Conservation (phyloP, 176 grass and related monocot species). For the Neostapfia colusana region DNA sequence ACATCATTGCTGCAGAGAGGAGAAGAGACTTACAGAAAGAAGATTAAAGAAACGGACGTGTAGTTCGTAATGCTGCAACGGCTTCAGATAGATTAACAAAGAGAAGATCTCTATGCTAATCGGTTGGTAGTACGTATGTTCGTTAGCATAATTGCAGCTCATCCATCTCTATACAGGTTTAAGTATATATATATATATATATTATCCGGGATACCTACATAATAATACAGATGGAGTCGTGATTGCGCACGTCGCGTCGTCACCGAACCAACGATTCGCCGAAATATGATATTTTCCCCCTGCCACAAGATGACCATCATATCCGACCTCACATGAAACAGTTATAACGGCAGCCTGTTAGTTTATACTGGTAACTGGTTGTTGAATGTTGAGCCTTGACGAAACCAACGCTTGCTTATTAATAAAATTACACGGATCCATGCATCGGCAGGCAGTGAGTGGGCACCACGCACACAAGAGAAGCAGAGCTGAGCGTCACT, state of each 20-base stretch:
- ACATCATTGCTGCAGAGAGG: not conserved
- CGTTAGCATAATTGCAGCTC: no score
- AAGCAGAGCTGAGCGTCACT: not conserved
- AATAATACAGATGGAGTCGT: conserved; percentile 1
- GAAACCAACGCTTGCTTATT: no score
- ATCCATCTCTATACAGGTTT: no score
- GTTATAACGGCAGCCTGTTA: conserved; percentile 41
- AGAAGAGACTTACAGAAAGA: not conserved
- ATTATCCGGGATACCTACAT: not conserved
- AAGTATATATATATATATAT: not conserved
- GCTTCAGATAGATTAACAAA: not conserved
- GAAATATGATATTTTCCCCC: conserved; percentile 34
- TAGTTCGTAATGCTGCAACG: conserved; percentile 16
- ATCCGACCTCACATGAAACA: conserved; percentile 27
- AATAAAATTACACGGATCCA: no score
- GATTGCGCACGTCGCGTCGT: not conserved
- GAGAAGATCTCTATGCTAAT: not conserved
- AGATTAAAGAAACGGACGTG: not conserved
- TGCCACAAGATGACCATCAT: conserved; percentile 5
- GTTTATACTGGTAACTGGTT: not conserved
- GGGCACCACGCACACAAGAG: not conserved
- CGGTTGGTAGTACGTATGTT: conserved; percentile 16
- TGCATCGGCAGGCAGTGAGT: no score
- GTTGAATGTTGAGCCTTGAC: not conserved
- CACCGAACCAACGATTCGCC: not conserved